A percentile compares a stretch with the other conserved stretches of the same genome.
Conservation (phyloP, 495 filamentous ascomycete genomes). For the Rostrohypoxylon terebratum region DNA sequence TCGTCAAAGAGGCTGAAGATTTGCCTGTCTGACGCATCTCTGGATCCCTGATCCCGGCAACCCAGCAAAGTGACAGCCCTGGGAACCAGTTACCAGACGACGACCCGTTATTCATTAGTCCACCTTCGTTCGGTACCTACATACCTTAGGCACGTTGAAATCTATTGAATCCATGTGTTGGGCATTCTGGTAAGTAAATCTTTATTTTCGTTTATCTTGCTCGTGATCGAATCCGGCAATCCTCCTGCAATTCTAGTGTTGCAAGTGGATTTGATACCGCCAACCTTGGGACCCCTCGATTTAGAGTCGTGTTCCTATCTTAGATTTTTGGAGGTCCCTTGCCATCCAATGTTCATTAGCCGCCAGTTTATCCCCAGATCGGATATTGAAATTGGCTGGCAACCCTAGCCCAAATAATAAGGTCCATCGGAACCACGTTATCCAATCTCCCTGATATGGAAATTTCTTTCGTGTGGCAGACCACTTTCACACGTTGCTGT, state of each 20-base stretch:
- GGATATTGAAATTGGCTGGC: slow-evolving; percentile 22
- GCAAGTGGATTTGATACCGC: slow-evolving; percentile 1
- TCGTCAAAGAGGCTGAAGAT: slow-evolving; percentile 42
- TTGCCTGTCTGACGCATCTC: slow-evolving; percentile 30
- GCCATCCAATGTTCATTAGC: slow-evolving; percentile 26
- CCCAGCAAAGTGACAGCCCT: slow-evolving; percentile 26
- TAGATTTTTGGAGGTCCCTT: slow-evolving; percentile 21
- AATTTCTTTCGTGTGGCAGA: slow-evolving; percentile 22
- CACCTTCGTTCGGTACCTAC: slow-evolving; percentile 1
- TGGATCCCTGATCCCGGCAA: slow-evolving; percentile 43
- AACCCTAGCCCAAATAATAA: slow-evolving; percentile 19
- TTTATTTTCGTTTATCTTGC: slow-evolving; percentile 8
- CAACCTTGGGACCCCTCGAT: background rate
- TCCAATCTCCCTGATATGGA: slow-evolving; percentile 26
- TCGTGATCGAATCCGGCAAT: slow-evolving; percentile 1
- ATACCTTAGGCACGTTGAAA: too few relatives aligned
- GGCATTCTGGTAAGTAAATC: slow-evolving; percentile 26
- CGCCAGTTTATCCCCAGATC: slow-evolving; percentile 38
- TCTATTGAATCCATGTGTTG: slow-evolving; percentile 6
- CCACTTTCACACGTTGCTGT: slow-evolving; percentile 21
- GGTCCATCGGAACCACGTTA: slow-evolving; percentile 19
- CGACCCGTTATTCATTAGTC: slow-evolving; percentile 33
- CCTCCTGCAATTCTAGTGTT: background rate
- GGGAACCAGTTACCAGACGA: slow-evolving; percentile 27
- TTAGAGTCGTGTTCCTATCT: slow-evolving; percentile 13